Base-by-base conservation (phyloP, 176 grass and related monocot genomes). In the Aechmea fasciata region DNA sequence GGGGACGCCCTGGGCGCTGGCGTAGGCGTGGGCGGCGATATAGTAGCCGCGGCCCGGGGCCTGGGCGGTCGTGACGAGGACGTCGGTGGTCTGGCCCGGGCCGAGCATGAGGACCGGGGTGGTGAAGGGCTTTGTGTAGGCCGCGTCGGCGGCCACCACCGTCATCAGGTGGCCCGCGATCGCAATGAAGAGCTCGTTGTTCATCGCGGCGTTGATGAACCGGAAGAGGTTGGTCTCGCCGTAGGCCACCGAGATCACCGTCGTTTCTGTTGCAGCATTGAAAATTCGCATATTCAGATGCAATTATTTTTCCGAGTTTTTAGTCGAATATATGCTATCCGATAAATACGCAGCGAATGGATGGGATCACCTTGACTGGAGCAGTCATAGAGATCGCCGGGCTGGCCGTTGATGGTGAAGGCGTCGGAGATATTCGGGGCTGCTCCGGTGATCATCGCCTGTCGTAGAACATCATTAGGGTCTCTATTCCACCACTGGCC, bases 401-500 rank as follows among this genome's bases (percentile, higher is more conserved):
- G 71, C 48, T 81, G 61, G 7, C 78, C 78, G 69, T 81, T 81
- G 28, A 81, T 81, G n/a, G 49, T 57, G 15, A 50, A 68, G 2
- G 78, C 78, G 23, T 74, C 71, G 26, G 70, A 49, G 26, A 26
- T 53, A 15, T 67, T 67, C 54, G 77, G 77, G 26, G 70, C 64
- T 24, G n/a, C n/a, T 24, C 51, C 78, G 52, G 57, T 70, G n/a
- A 48, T 67, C 23, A 22, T 57, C 10, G 49, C 15, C 3, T 73
- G 29, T 22, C 53, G 51, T 64, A 72, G 63, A 9, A 81, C 33
- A 20, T 81, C 48, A 28, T 63, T 29, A 17, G 47, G 29, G 68
- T 81, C 62, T 41, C 13, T 69, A 22, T 69, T 68, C 71, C 78
- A 81, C 78, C 78, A 75, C n/a, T 81, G 71, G 25, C 78, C 78